Conservation (phyloP, 2,329 filamentous ascomycete species). For the Colletotrichum sp. region DNA sequence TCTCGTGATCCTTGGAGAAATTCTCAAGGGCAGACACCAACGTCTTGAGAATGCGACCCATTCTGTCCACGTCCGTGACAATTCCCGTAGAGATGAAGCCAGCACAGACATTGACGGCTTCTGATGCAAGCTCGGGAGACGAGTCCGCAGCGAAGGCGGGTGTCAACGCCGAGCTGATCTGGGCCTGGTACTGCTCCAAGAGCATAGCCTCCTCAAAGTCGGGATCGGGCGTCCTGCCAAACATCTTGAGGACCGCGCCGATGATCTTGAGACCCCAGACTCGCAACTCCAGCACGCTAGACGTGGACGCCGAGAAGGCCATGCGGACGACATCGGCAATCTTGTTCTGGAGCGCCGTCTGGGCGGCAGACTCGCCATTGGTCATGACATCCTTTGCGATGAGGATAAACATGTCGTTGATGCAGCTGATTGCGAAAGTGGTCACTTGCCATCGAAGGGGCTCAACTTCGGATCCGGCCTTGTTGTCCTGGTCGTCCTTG, state of each 20-base stretch:
- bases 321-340: constrained; percentile 95
- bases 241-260: constrained; percentile 91
- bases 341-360: constrained; percentile 78
- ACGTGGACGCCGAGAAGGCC: constrained; percentile 96
- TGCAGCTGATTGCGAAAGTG: constrained; percentile 89
- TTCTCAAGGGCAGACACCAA: constrained; percentile 90
- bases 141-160: constrained; percentile 96
- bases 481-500: constrained; percentile 56
- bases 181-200: constrained; percentile 96
- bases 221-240: constrained; percentile 92
- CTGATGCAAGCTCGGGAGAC: constrained; percentile 91
- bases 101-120: constrained; percentile 97
- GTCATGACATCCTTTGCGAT: constrained; percentile 80
- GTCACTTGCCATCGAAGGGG: constrained; percentile 94
- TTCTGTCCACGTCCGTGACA: constrained; percentile 96
- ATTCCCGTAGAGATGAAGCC: constrained; percentile 97
- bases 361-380: constrained; percentile 79
- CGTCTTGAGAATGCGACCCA: constrained; percentile 96
- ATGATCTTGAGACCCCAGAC: constrained; percentile 94
- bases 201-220: constrained; percentile 98
- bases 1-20: constrained; percentile 82
- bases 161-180: constrained; percentile 95
- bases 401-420: constrained; percentile 81
- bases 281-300: constrained; percentile 86
- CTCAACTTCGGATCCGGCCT: constrained; percentile 73